A percentile compares a stretch with the other conserved stretches of the same genome.
These are phyloP conservation scores for Solanum clarkiae DNA, from an alignment of 257 asterid genomes.

Conservation along the genomic window DNA sequence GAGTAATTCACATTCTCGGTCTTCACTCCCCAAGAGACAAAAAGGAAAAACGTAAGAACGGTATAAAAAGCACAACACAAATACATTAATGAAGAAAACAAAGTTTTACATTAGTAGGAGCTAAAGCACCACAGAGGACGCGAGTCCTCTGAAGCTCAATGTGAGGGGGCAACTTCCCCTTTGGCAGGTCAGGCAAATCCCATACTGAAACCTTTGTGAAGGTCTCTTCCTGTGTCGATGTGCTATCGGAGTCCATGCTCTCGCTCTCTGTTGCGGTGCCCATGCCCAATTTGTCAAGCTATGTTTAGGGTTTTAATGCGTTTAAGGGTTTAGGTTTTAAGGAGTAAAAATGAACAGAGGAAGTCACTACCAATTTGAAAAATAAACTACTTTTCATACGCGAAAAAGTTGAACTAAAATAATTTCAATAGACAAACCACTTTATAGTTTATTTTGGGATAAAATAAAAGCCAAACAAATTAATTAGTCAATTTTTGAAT, in stretches of 20 bases:
- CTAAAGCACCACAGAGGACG: slow-evolving; percentile 50
- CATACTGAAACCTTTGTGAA: slow-evolving; percentile 48
- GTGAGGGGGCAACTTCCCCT: slow-evolving; percentile 59
- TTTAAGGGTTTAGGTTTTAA: background rate
- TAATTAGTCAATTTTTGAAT: too few relatives aligned
- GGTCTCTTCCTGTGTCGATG: background rate
- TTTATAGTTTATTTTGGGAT: too few relatives aligned
- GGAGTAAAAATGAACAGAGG: too few relatives aligned
- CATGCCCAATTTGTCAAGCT: background rate
- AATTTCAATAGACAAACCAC: too few relatives aligned
- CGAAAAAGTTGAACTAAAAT: too few relatives aligned
- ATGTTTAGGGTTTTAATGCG: background rate
- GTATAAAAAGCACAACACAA: slow-evolving; percentile 15
- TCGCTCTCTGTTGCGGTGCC: background rate
- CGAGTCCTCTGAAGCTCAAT: slow-evolving; percentile 63
- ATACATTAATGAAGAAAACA: background rate
- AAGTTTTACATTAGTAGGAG: slow-evolving; percentile 56
- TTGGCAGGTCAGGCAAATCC: slow-evolving; percentile 83
- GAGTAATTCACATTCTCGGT: slow-evolving; percentile 28
- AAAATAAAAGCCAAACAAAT: too few relatives aligned
- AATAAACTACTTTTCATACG: too few relatives aligned
- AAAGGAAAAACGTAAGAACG: background rate
- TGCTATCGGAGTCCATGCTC: background rate
- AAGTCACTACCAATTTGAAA: too few relatives aligned
- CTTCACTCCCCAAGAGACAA: background rate